Conservation (phyloP, 352 stramenopile genomes). For the Globisporangium apiculatum region DNA sequence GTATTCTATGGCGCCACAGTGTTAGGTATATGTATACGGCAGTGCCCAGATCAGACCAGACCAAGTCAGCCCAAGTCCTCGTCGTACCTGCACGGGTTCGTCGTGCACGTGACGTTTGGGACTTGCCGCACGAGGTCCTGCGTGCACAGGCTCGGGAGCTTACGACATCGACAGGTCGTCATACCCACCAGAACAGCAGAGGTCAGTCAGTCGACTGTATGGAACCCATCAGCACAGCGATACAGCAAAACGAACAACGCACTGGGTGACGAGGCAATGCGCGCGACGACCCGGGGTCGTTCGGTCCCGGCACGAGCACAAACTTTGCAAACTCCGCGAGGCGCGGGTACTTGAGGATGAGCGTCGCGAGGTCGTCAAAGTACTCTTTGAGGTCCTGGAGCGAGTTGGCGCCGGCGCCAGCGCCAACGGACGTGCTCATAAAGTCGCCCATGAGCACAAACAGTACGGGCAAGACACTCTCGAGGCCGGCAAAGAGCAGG, state of each 20-base stretch:
- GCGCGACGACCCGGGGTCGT: constrained; percentile 82
- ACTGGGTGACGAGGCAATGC: constrained; percentile 80
- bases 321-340: constrained; percentile 85
- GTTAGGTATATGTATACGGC: too few species aligned
- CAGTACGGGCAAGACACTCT: constrained; percentile 65
- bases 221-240: background rate
- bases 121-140: constrained; percentile 59
- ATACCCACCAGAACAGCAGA: background rate
- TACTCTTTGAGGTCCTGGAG: constrained; percentile 81
- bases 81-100: constrained; percentile 84
- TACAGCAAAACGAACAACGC: constrained; percentile 1
- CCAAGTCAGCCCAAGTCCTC: background rate
- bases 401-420: constrained; percentile 52
- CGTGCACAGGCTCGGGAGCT: constrained; percentile 69
- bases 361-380: constrained; percentile 84
- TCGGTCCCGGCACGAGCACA: constrained; percentile 89
- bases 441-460: constrained; percentile 96
- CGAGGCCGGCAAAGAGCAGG: constrained; percentile 84
- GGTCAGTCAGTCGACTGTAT: too few species aligned
- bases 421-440: constrained; percentile 70
- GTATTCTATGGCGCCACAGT: constrained; percentile 37
- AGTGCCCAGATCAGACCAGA: background rate
- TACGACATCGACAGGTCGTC: background rate
- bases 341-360: constrained; percentile 86
- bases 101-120: constrained; percentile 78